Percentiles rank a stretch among this genome's conserved stretches.
Conservation (phyloP, 2,329 filamentous ascomycete species). For the Diaporthe humulicola region DNA sequence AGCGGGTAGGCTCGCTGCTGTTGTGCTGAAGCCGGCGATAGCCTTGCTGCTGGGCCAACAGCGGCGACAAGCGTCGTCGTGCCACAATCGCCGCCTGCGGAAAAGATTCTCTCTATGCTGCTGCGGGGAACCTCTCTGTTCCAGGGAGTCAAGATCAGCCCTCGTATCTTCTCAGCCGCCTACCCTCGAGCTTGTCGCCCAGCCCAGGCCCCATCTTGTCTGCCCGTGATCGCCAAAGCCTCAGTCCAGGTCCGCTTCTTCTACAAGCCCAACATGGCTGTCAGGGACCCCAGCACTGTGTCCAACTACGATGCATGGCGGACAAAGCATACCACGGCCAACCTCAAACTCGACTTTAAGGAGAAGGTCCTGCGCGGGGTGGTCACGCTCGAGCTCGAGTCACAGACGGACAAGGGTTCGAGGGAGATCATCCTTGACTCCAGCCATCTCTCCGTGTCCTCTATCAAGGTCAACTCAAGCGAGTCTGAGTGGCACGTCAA, state of each 20-base stretch:
- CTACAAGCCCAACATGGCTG: constrained; percentile 49
- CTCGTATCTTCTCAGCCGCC: constrained; percentile 25
- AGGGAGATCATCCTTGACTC: constrained; percentile 89
- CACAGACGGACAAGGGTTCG: constrained; percentile 78
- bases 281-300: constrained; percentile 88
- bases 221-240: constrained; percentile 17
- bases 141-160: constrained; percentile 33
- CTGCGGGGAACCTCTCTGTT: constrained; percentile 34
- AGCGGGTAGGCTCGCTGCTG: constrained; percentile 18
- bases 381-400: constrained; percentile 82
- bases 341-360: constrained; percentile 87
- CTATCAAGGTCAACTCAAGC: constrained; percentile 76
- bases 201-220: constrained; percentile 28
- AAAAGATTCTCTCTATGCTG: constrained; percentile 36
- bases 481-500: constrained; percentile 77
- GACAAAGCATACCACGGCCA: constrained; percentile 85
- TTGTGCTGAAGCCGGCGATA: constrained; percentile 33
- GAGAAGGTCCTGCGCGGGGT: constrained; percentile 81
- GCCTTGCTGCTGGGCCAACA: constrained; percentile 29
- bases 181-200: constrained; percentile 14
- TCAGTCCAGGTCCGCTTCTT: constrained; percentile 41
- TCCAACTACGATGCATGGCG: constrained; percentile 92
- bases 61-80: constrained; percentile 31
- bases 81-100: constrained; percentile 33
- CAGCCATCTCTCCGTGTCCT: constrained; percentile 81